phyloP scores from a whole-genome alignment of 257 asterid species.

The Salvia hispanica region DNA sequence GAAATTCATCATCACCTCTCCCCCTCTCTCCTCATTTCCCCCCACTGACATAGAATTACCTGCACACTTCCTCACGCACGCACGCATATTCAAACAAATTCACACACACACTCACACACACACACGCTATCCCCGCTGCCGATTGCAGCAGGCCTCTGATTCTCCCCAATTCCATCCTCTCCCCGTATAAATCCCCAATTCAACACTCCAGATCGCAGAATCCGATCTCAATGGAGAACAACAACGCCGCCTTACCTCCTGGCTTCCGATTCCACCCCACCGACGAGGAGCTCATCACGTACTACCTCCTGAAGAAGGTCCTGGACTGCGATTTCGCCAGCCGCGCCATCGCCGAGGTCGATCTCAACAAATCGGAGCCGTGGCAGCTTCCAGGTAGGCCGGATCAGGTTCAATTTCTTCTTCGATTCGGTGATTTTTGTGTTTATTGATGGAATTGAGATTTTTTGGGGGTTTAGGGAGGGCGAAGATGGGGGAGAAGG shows the following conservation, averaged over 20 bases:
- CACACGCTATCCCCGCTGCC: too few species aligned
- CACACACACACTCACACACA: neutral
- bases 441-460: too few species aligned
- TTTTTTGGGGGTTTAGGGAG: conserved; percentile 37
- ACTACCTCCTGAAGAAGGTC: conserved; percentile 78
- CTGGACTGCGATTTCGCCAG: conserved; percentile 59
- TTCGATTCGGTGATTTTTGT: too few species aligned
- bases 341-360: conserved; percentile 84
- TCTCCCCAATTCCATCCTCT: conserved; percentile 33
- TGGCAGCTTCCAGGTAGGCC: conserved; percentile 96
- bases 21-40: conserved; percentile 12
- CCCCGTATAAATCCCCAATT: conserved; percentile 34
- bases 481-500: conserved; percentile 91
- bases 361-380: conserved; percentile 91
- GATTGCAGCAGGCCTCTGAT: too few species aligned
- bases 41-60: conserved; percentile 81
- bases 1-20: conserved; percentile 37
- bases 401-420: neutral
- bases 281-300: conserved; percentile 86
- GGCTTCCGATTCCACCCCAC: conserved; percentile 91
- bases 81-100: conserved; percentile 71
- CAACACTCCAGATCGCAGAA: conserved; percentile 20
- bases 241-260: conserved; percentile 60
- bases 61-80: conserved; percentile 89
- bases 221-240: conserved; percentile 39